phyloP scores from a whole-genome alignment of 441 rosid genomes.

The Adansonia gregorii region DNA sequence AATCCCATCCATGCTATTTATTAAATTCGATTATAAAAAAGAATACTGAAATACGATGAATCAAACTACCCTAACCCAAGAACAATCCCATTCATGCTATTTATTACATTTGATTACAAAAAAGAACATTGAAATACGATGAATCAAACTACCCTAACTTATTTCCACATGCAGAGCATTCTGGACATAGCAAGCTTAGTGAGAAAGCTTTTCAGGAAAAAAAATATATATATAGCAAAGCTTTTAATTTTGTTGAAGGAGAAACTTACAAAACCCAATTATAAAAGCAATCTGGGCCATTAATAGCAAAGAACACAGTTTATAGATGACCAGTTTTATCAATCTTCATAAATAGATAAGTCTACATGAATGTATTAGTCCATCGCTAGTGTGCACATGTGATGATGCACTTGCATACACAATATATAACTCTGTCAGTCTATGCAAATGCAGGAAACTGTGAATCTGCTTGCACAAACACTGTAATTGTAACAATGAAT shows the following conservation, averaged over 20 bases:
- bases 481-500: conserved; percentile 2
- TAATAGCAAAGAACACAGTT: background rate
- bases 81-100: background rate
- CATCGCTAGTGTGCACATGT: background rate
- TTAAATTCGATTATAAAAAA: background rate
- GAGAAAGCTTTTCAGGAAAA: background rate
- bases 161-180: background rate
- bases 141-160: background rate
- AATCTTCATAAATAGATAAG: background rate
- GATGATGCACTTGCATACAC: background rate
- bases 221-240: background rate
- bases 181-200: background rate
- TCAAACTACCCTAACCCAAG: background rate
- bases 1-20: background rate
- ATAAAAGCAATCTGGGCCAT: background rate
- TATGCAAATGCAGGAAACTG: background rate
- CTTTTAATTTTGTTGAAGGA: background rate
- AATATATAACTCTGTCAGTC: background rate
- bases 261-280: conserved; percentile 2
- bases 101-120: background rate
- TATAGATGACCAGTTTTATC: background rate
- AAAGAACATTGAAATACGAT: background rate
- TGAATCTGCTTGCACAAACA: background rate
- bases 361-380: background rate
- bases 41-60: background rate